Base-by-base conservation (phyloP, 768 basidiomycete species). In the Trametes cingulata region DNA sequence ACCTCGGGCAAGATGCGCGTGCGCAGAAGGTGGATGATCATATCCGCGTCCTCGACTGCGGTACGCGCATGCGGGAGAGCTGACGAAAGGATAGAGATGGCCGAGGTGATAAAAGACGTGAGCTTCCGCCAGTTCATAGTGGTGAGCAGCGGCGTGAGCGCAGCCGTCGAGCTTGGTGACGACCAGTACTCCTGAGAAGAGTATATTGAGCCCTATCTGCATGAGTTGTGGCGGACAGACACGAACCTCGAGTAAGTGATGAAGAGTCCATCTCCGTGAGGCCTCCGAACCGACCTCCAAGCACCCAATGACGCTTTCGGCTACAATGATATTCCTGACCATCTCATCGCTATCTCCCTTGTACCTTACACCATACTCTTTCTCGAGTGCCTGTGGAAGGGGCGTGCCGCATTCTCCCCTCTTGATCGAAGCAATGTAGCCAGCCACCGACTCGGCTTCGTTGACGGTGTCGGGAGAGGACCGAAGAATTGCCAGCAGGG, bases 111-210 rank as follows among this genome's bases (percentile, higher is more conserved):
- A 68, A 80, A 77, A 43, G 70, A 69, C 37, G 69, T 73, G 14
- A 88, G 67, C 55, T 80, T 83, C 19, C 82, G 78, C 22, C 74
- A 71, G 52, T 81, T 77, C 29, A 86, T 79, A 4, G 76, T 72
- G 6, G 74, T 72, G 20, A 82, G 72, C 5, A 86, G 68, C 2
- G 82, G 76, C 5, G 82, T 82, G 36, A 78, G 75, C 6, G 67
- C 60, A 4, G 39, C 62, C 19, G 72, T 61, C 3, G 70, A 66
- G 19, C 72, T 66, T n/a, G 71, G 69, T 6, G 70, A 65, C 10
- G 76, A 72, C 85, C 85, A 86, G 67, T 80, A 80, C 62, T 80
- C 74, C 82, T 85, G 62, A 49, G n/a, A 27, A 14, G 19, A 40
- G 24, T 43, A n/a, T 59, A 8, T 35, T 17, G 10, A 13, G 54